Percentiles rank a stretch among this genome's conserved stretches.
Evolutionary conservation across 2,329 filamentous ascomycete species (phyloP).

Genomic region (Geosmithia putterillii): DNA sequence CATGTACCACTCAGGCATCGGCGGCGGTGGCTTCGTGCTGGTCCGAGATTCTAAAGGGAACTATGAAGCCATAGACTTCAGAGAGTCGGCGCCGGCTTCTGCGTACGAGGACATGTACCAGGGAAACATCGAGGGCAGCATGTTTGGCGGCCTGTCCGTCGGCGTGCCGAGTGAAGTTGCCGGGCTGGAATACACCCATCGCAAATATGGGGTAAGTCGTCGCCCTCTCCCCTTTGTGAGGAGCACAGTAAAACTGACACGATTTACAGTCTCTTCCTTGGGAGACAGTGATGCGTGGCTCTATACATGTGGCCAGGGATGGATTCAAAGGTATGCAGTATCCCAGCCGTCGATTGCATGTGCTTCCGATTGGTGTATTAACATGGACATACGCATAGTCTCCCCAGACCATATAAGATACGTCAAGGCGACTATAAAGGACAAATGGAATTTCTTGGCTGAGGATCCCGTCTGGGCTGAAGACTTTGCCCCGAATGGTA

Average conservation of each 20-base stretch:
- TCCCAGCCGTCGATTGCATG: neutral
- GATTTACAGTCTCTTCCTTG: constrained; percentile 42
- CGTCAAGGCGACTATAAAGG: constrained; percentile 6
- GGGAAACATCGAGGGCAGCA: constrained; percentile 52
- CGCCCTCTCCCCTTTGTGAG: neutral
- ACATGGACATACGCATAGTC: constrained; percentile 24
- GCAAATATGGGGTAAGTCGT: constrained; percentile 45
- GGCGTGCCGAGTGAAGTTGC: constrained; percentile 64
- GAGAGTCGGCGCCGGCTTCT: constrained; percentile 75
- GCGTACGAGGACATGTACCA: constrained; percentile 78
- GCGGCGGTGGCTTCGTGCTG: constrained; percentile 84
- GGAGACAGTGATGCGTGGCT: constrained; percentile 60
- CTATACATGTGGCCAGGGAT: constrained; percentile 59
- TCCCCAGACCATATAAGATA: constrained; percentile 53
- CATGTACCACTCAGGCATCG: constrained; percentile 74
- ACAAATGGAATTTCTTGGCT: constrained; percentile 48
- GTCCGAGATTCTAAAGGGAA: constrained; percentile 59
- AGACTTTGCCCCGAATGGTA: constrained; percentile 76
- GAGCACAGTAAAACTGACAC: neutral
- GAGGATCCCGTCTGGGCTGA: constrained; percentile 69
- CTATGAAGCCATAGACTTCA: constrained; percentile 82
- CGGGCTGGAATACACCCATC: constrained; percentile 69
- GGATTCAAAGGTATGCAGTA: constrained; percentile 45
- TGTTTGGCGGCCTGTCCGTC: constrained; percentile 60
- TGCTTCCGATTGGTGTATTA: neutral